A percentile compares a stretch with the other conserved stretches of the same genome.
Evolutionary conservation across 148 eudicot species (phyloP).

Genomic region (Chenopodium suecicum): DNA sequence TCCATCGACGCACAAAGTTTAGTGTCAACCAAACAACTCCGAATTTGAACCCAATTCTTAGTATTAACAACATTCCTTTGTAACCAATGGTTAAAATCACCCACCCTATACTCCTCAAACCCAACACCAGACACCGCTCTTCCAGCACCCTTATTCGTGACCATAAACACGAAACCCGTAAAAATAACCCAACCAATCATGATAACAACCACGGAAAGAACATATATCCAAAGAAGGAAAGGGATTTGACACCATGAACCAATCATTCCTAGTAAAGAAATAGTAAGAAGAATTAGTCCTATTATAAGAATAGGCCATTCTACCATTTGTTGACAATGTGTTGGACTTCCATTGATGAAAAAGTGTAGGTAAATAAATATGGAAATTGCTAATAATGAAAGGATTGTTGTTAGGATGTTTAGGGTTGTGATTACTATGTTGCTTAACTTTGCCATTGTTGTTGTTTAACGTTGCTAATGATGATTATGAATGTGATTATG

Average conservation of each 20-base stretch:
- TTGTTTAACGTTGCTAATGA: neutral
- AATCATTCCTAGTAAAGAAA: slow-evolving; percentile 38
- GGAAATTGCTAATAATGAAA: slow-evolving; percentile 29
- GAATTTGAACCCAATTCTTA: slow-evolving; percentile 38
- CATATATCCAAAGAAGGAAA: slow-evolving; percentile 35
- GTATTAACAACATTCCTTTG: slow-evolving; percentile 40
- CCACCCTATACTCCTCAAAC: slow-evolving; percentile 41
- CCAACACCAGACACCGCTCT: slow-evolving; percentile 41
- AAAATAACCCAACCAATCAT: slow-evolving; percentile 34
- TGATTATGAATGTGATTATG: neutral
- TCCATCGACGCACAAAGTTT: slow-evolving; percentile 30
- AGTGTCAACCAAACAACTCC: slow-evolving; percentile 49
- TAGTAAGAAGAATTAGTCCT: slow-evolving; percentile 28
- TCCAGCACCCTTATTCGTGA: slow-evolving; percentile 52
- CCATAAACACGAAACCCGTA: slow-evolving; percentile 36
- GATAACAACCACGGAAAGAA: slow-evolving; percentile 31
- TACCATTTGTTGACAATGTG: slow-evolving; percentile 35
- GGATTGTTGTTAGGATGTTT: slow-evolving; percentile 32
- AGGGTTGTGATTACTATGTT: slow-evolving; percentile 34
- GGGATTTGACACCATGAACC: slow-evolving; percentile 39
- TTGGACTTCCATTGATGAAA: slow-evolving; percentile 26
- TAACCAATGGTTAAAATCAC: slow-evolving; percentile 49
- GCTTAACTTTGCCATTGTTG: slow-evolving; percentile 37
- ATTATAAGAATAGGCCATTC: slow-evolving; percentile 33
- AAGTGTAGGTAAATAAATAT: slow-evolving; percentile 30